A percentile compares a stretch with the other conserved stretches of the same genome.
phyloP scores from a whole-genome alignment of 2,329 filamentous ascomycete species.

The Plenodomus biglobosus region DNA sequence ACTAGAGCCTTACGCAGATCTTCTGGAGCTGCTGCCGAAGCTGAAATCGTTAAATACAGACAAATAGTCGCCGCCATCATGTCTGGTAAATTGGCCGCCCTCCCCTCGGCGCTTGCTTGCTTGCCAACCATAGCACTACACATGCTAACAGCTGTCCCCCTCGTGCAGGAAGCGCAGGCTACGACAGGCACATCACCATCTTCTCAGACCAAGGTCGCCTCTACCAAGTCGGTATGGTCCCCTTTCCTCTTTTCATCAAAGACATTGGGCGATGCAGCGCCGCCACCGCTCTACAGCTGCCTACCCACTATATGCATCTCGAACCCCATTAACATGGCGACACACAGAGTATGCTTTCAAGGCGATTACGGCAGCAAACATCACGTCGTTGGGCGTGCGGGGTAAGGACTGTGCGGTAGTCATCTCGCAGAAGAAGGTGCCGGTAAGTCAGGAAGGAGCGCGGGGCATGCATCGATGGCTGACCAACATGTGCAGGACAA shows the following conservation, averaged over 20 bases:
- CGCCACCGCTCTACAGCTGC: not conserved
- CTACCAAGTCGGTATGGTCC: slow-evolving; percentile 92
- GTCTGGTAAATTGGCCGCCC: slow-evolving; percentile 43
- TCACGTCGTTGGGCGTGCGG: slow-evolving; percentile 93
- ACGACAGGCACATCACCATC: slow-evolving; percentile 99
- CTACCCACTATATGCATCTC: slow-evolving; percentile 54
- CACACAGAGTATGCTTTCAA: slow-evolving; percentile 98
- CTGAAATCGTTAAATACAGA: slow-evolving; percentile 30
- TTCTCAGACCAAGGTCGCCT: slow-evolving; percentile 98
- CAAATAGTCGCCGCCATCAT: slow-evolving; percentile 37
- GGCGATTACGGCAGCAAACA: slow-evolving; percentile 98
- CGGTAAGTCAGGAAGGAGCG: slow-evolving; percentile 62
- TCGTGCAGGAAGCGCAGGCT: slow-evolving; percentile 59
- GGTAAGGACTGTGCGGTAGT: slow-evolving; percentile 98
- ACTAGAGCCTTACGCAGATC: slow-evolving; percentile 37
- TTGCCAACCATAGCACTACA: slow-evolving; percentile 11
- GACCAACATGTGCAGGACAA: slow-evolving; percentile 70
- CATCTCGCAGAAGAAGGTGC: slow-evolving; percentile 98
- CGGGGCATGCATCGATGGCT: slow-evolving; percentile 8
- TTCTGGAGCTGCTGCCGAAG: slow-evolving; percentile 31
- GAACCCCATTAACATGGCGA: slow-evolving; percentile 13
- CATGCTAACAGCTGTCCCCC: slow-evolving; percentile 34
- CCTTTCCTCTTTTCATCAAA: not conserved
- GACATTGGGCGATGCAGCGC: slow-evolving; percentile 2
- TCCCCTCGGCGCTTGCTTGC: slow-evolving; percentile 16